These are phyloP conservation scores for Neoascochyta sp. DNA, from an alignment of 2,329 filamentous ascomycete genomes.

Conservation along the genomic window DNA sequence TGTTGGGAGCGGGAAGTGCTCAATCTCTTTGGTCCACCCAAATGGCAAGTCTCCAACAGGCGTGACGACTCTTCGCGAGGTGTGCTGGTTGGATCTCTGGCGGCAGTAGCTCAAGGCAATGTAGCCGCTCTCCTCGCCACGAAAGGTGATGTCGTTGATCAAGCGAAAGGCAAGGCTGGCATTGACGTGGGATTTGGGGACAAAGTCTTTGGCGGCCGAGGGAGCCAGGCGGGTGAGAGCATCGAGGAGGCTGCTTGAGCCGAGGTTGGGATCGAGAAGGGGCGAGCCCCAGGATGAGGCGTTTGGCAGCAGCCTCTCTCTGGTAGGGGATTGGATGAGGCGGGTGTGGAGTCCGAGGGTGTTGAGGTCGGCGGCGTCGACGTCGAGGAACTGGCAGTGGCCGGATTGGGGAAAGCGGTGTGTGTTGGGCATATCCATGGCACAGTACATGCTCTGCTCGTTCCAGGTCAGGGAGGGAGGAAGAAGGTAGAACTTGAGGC, in stretches of 20 bases:
- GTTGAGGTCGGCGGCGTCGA: slow-evolving; percentile 32
- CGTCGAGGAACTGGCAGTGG: slow-evolving; percentile 28
- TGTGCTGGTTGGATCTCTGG: slow-evolving; percentile 28
- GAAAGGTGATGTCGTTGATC: slow-evolving; percentile 34
- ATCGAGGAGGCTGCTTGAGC: slow-evolving; percentile 20
- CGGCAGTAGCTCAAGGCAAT: slow-evolving; percentile 46
- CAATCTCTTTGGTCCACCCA: slow-evolving; percentile 32
- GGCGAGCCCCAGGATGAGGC: slow-evolving; percentile 8
- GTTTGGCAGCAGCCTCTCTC: slow-evolving; percentile 15
- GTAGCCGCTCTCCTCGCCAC: slow-evolving; percentile 37
- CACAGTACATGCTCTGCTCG: no score
- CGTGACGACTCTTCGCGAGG: slow-evolving; percentile 20
- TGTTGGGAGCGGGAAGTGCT: slow-evolving; percentile 41
- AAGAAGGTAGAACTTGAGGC: no score
- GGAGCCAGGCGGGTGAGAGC: slow-evolving; percentile 27
- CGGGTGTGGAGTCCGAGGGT: slow-evolving; percentile 24
- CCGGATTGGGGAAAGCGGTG: slow-evolving; percentile 18
- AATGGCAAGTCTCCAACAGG: slow-evolving; percentile 31
- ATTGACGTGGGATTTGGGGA: slow-evolving; percentile 18
- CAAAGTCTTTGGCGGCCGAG: slow-evolving; percentile 30
- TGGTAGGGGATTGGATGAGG: slow-evolving; percentile 17
- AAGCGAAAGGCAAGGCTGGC: slow-evolving; percentile 37
- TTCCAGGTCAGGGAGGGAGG: no score
- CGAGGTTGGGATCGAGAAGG: no score
- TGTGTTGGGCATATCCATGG: no score